phyloP scores from a whole-genome alignment of 2,329 filamentous ascomycete genomes.

The Stachybotrys chartarum region DNA sequence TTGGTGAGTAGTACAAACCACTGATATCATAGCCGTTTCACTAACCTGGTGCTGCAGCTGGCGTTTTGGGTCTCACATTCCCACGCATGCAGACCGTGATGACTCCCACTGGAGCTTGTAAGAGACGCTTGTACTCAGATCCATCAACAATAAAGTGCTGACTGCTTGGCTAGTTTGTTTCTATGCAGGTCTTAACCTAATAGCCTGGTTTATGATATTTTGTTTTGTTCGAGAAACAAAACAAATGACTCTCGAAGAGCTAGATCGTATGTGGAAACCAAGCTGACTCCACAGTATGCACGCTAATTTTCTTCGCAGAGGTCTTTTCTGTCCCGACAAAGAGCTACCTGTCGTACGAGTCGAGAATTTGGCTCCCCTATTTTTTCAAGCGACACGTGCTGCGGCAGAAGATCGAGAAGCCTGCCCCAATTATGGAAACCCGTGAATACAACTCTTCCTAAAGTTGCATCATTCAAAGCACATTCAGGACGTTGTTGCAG shows the following conservation, averaged over 20 bases:
- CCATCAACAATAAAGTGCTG: no score
- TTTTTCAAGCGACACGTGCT: constrained; percentile 30
- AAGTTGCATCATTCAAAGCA: no score
- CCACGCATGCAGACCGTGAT: constrained; percentile 23
- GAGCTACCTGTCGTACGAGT: constrained; percentile 23
- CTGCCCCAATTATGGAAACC: constrained; percentile 12
- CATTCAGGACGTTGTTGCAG: no score
- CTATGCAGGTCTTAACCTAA: constrained; percentile 39
- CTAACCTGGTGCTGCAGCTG: constrained; percentile 11
- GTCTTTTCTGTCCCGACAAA: constrained; percentile 24
- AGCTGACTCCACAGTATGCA: constrained; percentile 27
- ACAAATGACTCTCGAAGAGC: constrained; percentile 41
- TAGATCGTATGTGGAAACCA: constrained; percentile 38
- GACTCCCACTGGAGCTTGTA: constrained; percentile 22
- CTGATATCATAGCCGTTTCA: constrained; percentile 2
- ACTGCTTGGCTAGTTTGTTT: constrained; percentile 21
- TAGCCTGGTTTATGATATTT: constrained; percentile 40
- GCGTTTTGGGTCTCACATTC: constrained; percentile 21
- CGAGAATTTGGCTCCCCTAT: constrained; percentile 25
- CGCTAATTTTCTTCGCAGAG: constrained; percentile 10
- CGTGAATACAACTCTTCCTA: no score
- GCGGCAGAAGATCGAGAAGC: constrained; percentile 21
- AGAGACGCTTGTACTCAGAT: background rate
- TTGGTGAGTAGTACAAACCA: constrained; percentile 5
- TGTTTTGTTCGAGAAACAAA: constrained; percentile 44